Conservation (phyloP, 352 stramenopile species). For the Pythium periplocum region DNA sequence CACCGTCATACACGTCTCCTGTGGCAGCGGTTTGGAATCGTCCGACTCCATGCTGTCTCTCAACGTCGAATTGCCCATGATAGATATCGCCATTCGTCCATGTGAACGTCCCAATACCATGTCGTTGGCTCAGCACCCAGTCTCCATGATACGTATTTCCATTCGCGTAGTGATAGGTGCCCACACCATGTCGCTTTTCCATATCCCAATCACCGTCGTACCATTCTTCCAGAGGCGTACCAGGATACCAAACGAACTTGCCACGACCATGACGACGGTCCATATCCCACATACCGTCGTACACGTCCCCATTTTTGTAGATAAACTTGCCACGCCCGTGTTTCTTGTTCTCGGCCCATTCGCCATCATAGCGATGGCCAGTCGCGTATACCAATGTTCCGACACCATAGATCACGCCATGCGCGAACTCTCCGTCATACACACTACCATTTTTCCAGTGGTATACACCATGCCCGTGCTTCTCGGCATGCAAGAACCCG, state of each 20-base stretch:
- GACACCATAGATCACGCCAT: conserved; percentile 55
- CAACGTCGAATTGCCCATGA: conserved; percentile 65
- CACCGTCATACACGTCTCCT: conserved; percentile 63
- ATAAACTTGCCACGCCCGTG: conserved; percentile 75
- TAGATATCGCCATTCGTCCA: conserved; percentile 88
- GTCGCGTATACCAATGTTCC: conserved; percentile 60
- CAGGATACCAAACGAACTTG: conserved; percentile 58
- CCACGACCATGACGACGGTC: conserved; percentile 54
- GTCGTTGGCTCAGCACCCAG: conserved; percentile 54
- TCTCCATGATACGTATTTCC: conserved; percentile 60
- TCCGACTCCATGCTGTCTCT: conserved; percentile 78
- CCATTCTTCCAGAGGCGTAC: conserved; percentile 45
- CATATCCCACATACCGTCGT: conserved; percentile 60
- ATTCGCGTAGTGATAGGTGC: conserved; percentile 57
- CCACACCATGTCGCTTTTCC: conserved; percentile 55
- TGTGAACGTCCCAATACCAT: conserved; percentile 73
- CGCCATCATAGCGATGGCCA: conserved; percentile 56
- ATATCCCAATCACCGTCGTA: conserved; percentile 76
- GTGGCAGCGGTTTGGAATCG: conserved; percentile 49
- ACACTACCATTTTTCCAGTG: conserved; percentile 75
- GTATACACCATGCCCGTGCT: conserved; percentile 56
- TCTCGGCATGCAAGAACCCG: conserved; percentile 57
- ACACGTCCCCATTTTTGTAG: conserved; percentile 82
- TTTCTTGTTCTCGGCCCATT: conserved; percentile 64
- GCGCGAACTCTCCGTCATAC: conserved; percentile 67